Evolutionary conservation across 495 filamentous ascomycete species (phyloP).

Genomic region (Astrothelium macrocarpum): DNA sequence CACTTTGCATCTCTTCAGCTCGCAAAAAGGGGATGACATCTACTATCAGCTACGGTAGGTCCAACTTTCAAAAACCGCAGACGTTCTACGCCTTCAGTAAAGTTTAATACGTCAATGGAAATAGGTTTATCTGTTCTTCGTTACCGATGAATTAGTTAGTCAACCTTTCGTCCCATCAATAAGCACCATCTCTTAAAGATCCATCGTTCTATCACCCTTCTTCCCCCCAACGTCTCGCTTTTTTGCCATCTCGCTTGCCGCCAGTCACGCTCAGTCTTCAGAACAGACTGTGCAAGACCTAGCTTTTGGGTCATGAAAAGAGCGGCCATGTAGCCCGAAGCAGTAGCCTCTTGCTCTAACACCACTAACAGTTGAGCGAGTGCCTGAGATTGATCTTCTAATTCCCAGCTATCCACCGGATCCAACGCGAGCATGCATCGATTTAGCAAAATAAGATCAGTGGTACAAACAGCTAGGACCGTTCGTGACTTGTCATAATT

Average conservation of each 20-base stretch:
- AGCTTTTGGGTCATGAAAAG: constrained; percentile 1
- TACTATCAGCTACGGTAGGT: too few species aligned
- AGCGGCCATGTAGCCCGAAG: background rate
- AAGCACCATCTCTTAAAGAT: background rate
- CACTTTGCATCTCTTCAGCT: constrained; percentile 2
- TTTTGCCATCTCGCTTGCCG: background rate
- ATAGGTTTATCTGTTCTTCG: too few species aligned
- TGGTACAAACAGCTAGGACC: constrained; percentile 14
- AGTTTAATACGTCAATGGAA: too few species aligned
- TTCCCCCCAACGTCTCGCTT: background rate
- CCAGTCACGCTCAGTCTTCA: background rate
- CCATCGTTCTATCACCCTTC: background rate
- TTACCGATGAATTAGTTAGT: background rate
- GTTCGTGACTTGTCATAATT: constrained; percentile 14
- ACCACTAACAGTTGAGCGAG: constrained; percentile 15
- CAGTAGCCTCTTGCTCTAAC: background rate
- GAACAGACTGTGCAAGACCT: background rate
- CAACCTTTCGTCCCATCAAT: background rate
- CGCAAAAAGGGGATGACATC: background rate
- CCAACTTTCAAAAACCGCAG: too few species aligned
- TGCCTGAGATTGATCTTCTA: constrained; percentile 19
- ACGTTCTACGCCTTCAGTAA: too few species aligned
- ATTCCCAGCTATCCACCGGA: background rate
- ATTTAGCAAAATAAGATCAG: background rate
- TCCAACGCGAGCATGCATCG: background rate